Evolutionary conservation across 2,329 filamentous ascomycete species (phyloP), one percentile per base, ranked within the genome.

Genomic region (Aspergillus fumigatus): DNA sequence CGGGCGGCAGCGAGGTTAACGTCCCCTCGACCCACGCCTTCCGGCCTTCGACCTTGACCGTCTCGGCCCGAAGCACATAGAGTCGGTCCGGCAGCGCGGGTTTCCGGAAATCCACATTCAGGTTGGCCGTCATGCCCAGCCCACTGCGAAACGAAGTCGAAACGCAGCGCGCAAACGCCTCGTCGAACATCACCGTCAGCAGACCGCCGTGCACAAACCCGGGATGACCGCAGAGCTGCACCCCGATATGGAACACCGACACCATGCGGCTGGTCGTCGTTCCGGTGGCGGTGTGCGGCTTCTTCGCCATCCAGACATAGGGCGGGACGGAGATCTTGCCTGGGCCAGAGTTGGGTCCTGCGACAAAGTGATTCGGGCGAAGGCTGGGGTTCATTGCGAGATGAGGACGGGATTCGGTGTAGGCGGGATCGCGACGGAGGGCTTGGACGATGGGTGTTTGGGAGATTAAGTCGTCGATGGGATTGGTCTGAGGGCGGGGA

Each of bases 301-400:
- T 23, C 1, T 57, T 62, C 0, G 67, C 62, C 7, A 63, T 62
- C 65, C 67, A 73, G 61, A 72, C 67, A 40, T 92, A 82, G 1
- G 92, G 91, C 3, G 92, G 90, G 0, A 95, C 87, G 1, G 84
- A 83, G 60, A 97, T 83, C 71, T 85, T 88, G 25, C 85, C 85
- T 0, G 85, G 80, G 0, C 91, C 92, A 38, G 87, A 70, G 17
- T 97, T 79, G 23, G 88, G 88, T 4, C 90, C 89, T 25, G 83
- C 90, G 0, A 92, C 96, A 55, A 97, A 80, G 73, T 88, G 95
- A 67, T 88, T 84, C 1, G 78, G 76, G 26, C 88, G 83, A 70
- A 90, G 83, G 1, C 80, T 73, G 5, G 80, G 76, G 0, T 91
- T 89, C 69, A 97, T 88, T 73, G 92, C 91, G 70, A 96, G 80